These are phyloP conservation scores for Clarireedia sp. DNA, from an alignment of 2,329 filamentous ascomycete species.

Conservation along the genomic window DNA sequence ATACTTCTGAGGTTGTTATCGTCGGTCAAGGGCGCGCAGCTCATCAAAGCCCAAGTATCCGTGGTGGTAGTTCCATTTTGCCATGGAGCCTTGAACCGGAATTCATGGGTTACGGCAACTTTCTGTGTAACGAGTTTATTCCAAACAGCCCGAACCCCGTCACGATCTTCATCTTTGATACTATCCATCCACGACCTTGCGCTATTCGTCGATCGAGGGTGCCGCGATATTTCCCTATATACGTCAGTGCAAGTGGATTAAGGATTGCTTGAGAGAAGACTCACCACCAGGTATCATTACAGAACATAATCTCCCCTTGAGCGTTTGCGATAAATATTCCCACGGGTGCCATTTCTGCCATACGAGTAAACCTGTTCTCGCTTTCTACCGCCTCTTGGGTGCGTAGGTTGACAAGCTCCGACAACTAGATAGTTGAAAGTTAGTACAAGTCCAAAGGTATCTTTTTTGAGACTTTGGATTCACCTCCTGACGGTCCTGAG, in stretches of 20 bases:
- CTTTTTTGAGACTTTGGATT: not conserved
- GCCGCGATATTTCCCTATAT: slow-evolving; percentile 52
- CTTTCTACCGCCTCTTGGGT: slow-evolving; percentile 56
- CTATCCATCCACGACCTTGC: slow-evolving; percentile 65
- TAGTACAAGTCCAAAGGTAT: not conserved
- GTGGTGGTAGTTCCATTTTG: slow-evolving; percentile 50
- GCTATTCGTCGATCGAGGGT: slow-evolving; percentile 49
- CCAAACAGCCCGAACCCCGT: slow-evolving; percentile 54
- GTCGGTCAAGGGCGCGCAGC: slow-evolving; percentile 65
- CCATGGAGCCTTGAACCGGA: slow-evolving; percentile 65
- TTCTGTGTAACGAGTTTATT: slow-evolving; percentile 51
- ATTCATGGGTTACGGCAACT: slow-evolving; percentile 60
- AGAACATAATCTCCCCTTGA: slow-evolving; percentile 64
- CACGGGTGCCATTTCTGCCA: slow-evolving; percentile 8
- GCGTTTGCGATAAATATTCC: slow-evolving; percentile 79
- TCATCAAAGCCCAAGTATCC: slow-evolving; percentile 73
- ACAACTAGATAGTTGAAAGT: slow-evolving; percentile 37
- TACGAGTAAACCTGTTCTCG: slow-evolving; percentile 69
- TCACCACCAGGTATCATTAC: slow-evolving; percentile 64
- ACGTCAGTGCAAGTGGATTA: slow-evolving; percentile 27
- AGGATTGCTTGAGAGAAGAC: not conserved
- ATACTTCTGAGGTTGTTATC: slow-evolving; percentile 62
- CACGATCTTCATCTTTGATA: slow-evolving; percentile 58
- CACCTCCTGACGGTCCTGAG: slow-evolving; percentile 68
- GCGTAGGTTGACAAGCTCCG: slow-evolving; percentile 61